Base-by-base conservation (phyloP, 2,329 filamentous ascomycete species). In the Rachicladosporium sp. region DNA sequence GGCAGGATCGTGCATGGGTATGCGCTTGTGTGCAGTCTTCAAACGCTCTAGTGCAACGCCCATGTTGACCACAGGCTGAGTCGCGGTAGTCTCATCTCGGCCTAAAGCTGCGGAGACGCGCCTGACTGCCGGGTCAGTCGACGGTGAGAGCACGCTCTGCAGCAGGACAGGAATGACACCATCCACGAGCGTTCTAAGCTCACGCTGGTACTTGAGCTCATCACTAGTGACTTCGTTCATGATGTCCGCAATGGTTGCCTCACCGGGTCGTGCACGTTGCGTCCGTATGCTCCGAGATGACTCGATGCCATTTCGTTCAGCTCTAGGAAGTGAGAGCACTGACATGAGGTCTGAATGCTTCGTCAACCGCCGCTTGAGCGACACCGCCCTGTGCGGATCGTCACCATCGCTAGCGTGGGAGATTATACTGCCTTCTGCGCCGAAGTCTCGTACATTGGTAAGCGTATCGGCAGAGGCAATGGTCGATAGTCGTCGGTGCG, bases 281-380 rank as follows among this genome's bases (percentile, higher is more conserved):
- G 80, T 82, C 41, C 86, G 78, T 41, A 91, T 74, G 58, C 85
- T 93, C 33, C 82, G 76, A 21, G 81, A 76, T 15, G 86, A 88
- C 42, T 79, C 74, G 44, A 85, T 76, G 55, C 80, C 87, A 54
- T 71, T 77, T 43, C 72, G 74, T 42, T 79, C 71, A 36, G 71
- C 71, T 37, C 60, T 64, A 10, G 80, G 78, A 43, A 85, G 64
- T 0, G 88, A 96, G 6, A 98, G 68, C 2, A 94, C 86, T 1
- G 91, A 96, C 31, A 98, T 85, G 15, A 98, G 70, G 59, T 98
- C 91, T 10, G 87, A 87, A 61, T 96, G 88, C 43, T 84, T 93
- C 3, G 88, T 94, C 31, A 94, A 71, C 43, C 82, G 77, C 46
- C 85, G 75, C 58, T 82, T 85, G 29, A 85, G 65, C 1, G 70